Base-by-base conservation (phyloP, 106 monocot genomes). In the Dioscorea dumetorum region DNA sequence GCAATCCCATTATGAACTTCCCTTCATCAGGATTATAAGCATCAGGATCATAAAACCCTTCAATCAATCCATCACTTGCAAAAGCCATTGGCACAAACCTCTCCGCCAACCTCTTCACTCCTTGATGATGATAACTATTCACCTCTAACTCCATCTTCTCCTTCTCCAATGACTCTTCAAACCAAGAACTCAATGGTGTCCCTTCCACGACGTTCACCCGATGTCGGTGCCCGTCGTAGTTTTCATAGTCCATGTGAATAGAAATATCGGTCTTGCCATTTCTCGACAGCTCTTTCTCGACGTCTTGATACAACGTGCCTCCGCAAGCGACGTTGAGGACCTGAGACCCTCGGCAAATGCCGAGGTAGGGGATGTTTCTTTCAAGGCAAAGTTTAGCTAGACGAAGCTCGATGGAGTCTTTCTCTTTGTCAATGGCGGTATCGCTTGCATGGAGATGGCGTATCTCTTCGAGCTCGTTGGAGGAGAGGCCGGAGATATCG, bases 51-150 rank as follows among this genome's bases (percentile, higher is more conserved):
- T 91, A 95, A 56, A 95, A 95, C 19, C 86, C 95, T 51, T 95
- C 91, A 2, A 88, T 57, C 72, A 91, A 78, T 9, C 95, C 91
- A 59, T 97, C 95, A 4, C 14, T 8, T 11, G 88, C 71, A 14
- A 72, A 74, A 2, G 91, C 95, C 89, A 97, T 91, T 1, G 88
- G 86, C 22, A 80, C 80, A 58, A 97, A 97, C 18, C 95, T 56
- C 24, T 78, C 76, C 0, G 88, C 95, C 73, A 97, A 48, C 53
- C 86, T 82, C 74, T 86, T 91, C 62, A 89, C 84, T 17, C 95
- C 95, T 41, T 97, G 95, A 62, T 97, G 95, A 72, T 97, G 95
- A 62, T 97, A 97, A 64, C 95, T 97, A 32, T 97, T 97, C 76
- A 97, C 89, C 79, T 49, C 51, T 12, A 97, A n/a, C 82, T 86